A percentile compares a stretch with the other conserved stretches of the same genome.
phyloP scores from a whole-genome alignment of 2,329 filamentous ascomycete genomes.

The Talaromyces sp. region DNA sequence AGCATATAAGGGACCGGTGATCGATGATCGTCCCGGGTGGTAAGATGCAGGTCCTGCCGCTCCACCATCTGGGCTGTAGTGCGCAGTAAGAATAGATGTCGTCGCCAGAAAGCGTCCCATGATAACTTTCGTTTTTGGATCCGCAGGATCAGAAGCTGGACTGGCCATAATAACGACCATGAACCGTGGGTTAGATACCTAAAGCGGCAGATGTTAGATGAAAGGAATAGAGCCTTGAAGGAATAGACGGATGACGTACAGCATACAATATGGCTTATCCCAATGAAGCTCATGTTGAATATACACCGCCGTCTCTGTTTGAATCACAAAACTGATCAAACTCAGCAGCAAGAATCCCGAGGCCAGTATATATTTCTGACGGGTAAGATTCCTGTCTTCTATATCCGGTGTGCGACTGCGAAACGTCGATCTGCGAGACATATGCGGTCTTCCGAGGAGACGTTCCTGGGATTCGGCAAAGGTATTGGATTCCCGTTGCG shows the following conservation, averaged over 20 bases:
- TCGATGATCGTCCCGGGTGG: conserved; percentile 32
- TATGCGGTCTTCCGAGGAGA: conserved; percentile 36
- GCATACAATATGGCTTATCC: conserved; percentile 99
- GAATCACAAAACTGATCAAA: conserved; percentile 80
- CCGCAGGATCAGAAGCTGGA: conserved; percentile 73
- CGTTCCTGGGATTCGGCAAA: conserved; percentile 30
- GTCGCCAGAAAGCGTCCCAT: conserved; percentile 81
- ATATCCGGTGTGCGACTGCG: conserved; percentile 70
- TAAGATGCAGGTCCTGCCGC: conserved; percentile 65
- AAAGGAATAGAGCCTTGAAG: not conserved
- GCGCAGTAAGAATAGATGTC: conserved; percentile 58
- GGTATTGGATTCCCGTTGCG: conserved; percentile 32
- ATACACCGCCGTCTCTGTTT: conserved; percentile 93
- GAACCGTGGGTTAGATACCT: conserved; percentile 88
- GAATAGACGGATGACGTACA: conserved; percentile 50
- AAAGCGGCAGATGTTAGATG: conserved; percentile 1
- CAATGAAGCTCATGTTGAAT: conserved; percentile 88
- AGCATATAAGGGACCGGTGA: conserved; percentile 68
- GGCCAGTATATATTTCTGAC: conserved; percentile 81
- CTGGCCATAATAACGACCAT: conserved; percentile 84
- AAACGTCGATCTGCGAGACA: conserved; percentile 60
- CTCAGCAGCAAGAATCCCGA: conserved; percentile 76
- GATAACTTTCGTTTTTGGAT: conserved; percentile 71
- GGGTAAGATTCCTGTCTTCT: conserved; percentile 59
- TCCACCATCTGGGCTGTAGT: conserved; percentile 80